These are phyloP conservation scores for Boletus coccyginus DNA, from an alignment of 768 basidiomycete genomes.

Conservation along the genomic window DNA sequence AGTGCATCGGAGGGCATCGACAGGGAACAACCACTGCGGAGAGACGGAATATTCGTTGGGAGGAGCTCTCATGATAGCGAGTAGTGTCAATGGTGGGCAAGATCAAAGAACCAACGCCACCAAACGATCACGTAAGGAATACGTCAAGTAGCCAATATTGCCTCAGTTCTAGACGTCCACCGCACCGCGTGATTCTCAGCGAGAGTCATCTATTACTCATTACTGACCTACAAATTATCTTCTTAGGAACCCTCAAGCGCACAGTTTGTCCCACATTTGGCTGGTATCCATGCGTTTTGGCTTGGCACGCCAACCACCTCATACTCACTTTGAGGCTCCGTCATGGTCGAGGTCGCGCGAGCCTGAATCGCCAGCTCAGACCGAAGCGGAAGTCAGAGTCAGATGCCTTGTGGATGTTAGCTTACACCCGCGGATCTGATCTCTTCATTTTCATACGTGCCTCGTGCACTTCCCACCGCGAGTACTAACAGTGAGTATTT, in stretches of 20 bases:
- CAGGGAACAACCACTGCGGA: constrained; percentile 73
- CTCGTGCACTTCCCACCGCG: constrained; percentile 22
- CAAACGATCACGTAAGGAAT: constrained; percentile 25
- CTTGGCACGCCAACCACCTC: constrained; percentile 1
- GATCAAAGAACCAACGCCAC: constrained; percentile 21
- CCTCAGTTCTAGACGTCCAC: background rate
- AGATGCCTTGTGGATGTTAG: constrained; percentile 12
- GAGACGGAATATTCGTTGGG: constrained; percentile 25
- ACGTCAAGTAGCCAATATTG: background rate
- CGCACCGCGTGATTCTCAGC: background rate
- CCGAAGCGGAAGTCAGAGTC: constrained; percentile 16
- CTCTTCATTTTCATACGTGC: constrained; percentile 20
- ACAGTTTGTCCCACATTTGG: background rate
- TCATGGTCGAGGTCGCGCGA: constrained; percentile 3
- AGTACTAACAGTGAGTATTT: constrained; percentile 6
- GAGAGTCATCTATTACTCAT: constrained; percentile 11
- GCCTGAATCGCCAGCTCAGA: constrained; percentile 16
- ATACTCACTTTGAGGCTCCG: background rate
- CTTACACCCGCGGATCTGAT: constrained; percentile 34
- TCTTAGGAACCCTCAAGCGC: background rate
- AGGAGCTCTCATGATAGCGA: constrained; percentile 20
- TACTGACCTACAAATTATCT: constrained; percentile 12
- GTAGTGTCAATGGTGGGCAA: background rate
- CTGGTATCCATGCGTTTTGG: background rate
- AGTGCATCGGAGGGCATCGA: constrained; percentile 54